phyloP scores from a whole-genome alignment of 805 yeast genomes.

The Ogataea paradorogensis region DNA sequence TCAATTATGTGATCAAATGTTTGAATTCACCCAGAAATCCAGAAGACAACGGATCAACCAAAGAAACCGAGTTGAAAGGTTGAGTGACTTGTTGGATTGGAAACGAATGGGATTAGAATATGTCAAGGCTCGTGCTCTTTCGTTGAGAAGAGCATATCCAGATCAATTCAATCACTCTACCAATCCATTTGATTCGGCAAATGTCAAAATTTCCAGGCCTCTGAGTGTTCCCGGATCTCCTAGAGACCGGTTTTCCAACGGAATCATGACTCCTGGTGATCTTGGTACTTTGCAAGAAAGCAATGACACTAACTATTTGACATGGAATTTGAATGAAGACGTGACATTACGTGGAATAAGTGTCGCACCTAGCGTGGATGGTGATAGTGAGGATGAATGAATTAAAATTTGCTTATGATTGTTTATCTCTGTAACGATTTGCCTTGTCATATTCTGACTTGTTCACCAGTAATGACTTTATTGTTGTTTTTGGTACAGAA shows the following conservation, averaged over 20 bases:
- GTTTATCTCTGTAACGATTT: conserved; percentile 14
- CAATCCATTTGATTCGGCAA: conserved; percentile 36
- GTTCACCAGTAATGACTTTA: conserved; percentile 30
- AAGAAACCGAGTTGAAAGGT: conserved; percentile 93
- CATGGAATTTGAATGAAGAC: conserved; percentile 45
- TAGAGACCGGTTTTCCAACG: conserved; percentile 53
- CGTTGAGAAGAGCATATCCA: conserved; percentile 92
- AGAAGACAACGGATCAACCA: conserved; percentile 97
- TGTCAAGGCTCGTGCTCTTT: conserved; percentile 88
- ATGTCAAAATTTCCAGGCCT: conserved; percentile 81
- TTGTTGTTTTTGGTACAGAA: conserved; percentile 47
- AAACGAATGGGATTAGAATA: conserved; percentile 97
- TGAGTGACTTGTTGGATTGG: conserved; percentile 94
- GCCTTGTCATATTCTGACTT: conserved; percentile 21
- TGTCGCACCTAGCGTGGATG: conserved; percentile 37
- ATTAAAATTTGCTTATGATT: conserved; percentile 3
- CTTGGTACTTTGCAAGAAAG: conserved; percentile 95
- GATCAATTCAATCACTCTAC: conserved; percentile 58
- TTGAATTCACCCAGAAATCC: conserved; percentile 80
- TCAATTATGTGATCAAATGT: conserved; percentile 87
- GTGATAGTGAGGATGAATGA: conserved; percentile 21
- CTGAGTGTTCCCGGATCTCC: conserved; percentile 98
- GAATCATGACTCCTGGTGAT: conserved; percentile 95
- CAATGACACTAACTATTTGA: conserved; percentile 76
- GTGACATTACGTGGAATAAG: conserved; percentile 36